Conservation (phyloP, 2,329 filamentous ascomycete genomes). For the Phaeoacremonium minimum region DNA sequence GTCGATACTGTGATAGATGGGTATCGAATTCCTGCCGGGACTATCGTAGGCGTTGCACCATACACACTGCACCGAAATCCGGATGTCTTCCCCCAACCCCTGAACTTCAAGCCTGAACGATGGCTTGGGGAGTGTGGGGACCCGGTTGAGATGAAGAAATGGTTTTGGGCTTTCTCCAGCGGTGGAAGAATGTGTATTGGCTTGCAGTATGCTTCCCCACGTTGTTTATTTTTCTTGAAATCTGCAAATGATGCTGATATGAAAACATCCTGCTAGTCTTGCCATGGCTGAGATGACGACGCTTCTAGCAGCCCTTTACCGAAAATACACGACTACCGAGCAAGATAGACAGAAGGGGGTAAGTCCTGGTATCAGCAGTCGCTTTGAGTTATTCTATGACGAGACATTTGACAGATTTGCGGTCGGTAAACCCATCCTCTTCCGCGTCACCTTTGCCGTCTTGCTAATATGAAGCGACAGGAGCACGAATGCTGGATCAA, state of each 20-base stretch:
- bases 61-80: constrained; percentile 19
- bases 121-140: constrained; percentile 11
- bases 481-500: constrained; percentile 15
- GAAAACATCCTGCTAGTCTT: constrained; percentile 23
- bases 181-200: constrained; percentile 14
- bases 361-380: constrained; percentile 31
- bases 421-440: neutral
- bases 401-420: neutral
- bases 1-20: constrained; percentile 20
- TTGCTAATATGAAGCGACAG: constrained; percentile 4
- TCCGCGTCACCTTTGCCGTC: neutral
- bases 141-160: constrained; percentile 12
- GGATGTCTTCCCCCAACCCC: constrained; percentile 13
- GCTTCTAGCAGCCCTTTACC: constrained; percentile 37
- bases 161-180: constrained; percentile 14
- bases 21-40: constrained; percentile 12
- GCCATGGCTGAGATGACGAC: constrained; percentile 48
- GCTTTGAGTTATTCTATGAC: constrained; percentile 18
- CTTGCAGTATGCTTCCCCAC: constrained; percentile 10
- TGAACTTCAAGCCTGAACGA: constrained; percentile 16
- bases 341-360: constrained; percentile 19
- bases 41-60: constrained; percentile 14
- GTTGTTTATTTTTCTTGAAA: neutral
- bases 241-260: neutral
- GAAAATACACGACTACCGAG: constrained; percentile 31